Percentiles rank a stretch among this genome's conserved stretches.
Conservation (phyloP, 202 grass and related monocot species). For the Bolboschoenoplectus hybrid region DNA sequence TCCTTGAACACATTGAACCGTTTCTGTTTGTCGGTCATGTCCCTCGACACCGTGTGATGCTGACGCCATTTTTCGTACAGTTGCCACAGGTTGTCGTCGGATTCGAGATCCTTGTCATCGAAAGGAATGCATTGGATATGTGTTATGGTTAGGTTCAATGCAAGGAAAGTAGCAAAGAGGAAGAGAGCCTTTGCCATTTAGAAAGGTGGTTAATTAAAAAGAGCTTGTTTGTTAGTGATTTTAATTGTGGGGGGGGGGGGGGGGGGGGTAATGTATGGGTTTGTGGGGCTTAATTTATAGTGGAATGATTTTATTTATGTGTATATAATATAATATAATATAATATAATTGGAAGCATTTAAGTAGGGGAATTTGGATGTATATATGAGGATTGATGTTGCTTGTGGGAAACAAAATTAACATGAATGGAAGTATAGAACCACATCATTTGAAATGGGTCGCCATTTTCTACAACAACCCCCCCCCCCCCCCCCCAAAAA, state of each 20-base stretch:
- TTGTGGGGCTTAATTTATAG: constrained; percentile 30
- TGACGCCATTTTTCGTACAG: constrained; percentile 61
- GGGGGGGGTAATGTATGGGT: neutral
- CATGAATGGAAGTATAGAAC: neutral
- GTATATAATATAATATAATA: constrained; percentile 1
- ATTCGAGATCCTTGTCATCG: constrained; percentile 46
- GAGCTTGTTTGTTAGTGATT: neutral
- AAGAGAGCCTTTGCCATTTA: constrained; percentile 37
- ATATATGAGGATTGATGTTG: constrained; percentile 27
- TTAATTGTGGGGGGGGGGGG: neutral
- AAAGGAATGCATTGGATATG: constrained; percentile 44
- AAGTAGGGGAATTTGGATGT: neutral
- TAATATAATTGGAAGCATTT: constrained; percentile 13
- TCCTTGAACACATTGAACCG: constrained; percentile 76
- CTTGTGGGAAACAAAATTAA: constrained; percentile 22
- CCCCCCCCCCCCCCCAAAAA: neutral
- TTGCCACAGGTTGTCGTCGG: constrained; percentile 50
- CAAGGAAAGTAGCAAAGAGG: constrained; percentile 9
- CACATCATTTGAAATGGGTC: neutral
- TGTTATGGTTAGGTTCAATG: constrained; percentile 19
- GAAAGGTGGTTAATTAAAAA: neutral
- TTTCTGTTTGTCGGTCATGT: constrained; percentile 45
- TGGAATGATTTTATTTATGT: neutral
- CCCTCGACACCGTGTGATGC: constrained; percentile 52
- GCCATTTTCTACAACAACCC: neutral